Conservation (phyloP, 495 filamentous ascomycete genomes). For the Tetracladium setigerum region DNA sequence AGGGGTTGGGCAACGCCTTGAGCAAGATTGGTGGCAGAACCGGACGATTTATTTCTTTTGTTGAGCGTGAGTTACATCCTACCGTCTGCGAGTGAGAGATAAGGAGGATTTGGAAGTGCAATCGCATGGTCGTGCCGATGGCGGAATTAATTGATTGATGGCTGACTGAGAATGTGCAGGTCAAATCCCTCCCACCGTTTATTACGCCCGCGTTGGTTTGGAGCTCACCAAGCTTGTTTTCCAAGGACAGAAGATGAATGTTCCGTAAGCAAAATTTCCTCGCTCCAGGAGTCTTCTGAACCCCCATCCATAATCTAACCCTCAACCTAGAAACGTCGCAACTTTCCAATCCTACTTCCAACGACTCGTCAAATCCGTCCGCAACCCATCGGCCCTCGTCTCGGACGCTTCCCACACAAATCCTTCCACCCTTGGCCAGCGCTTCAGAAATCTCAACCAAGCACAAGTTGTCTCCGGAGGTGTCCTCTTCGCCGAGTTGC, state of each 20-base stretch:
- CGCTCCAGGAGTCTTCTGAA: not conserved
- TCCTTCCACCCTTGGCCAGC: constrained; percentile 40
- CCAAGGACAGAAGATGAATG: constrained; percentile 81
- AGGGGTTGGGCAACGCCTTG: constrained; percentile 54
- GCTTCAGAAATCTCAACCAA: constrained; percentile 58
- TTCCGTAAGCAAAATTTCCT: constrained; percentile 62
- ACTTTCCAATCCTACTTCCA: constrained; percentile 87
- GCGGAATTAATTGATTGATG: constrained; percentile 19
- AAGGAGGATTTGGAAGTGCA: not conserved
- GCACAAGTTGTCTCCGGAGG: constrained; percentile 61
- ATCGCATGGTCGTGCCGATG: constrained; percentile 4
- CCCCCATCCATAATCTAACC: not conserved
- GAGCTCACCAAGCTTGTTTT: constrained; percentile 85
- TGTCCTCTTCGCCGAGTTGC: constrained; percentile 74
- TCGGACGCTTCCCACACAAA: constrained; percentile 23
- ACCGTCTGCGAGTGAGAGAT: not conserved
- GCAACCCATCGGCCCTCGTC: constrained; percentile 52
- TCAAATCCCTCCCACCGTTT: constrained; percentile 75
- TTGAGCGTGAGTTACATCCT: constrained; percentile 66
- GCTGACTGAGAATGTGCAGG: constrained; percentile 43
- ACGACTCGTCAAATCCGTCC: constrained; percentile 55
- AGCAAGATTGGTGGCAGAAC: constrained; percentile 78
- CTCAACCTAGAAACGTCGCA: constrained; percentile 50
- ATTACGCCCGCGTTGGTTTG: constrained; percentile 82
- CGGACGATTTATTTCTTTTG: constrained; percentile 67